Evolutionary conservation across 2,329 filamentous ascomycete genomes (phyloP).

Genomic region (Claviceps humidiphila): DNA sequence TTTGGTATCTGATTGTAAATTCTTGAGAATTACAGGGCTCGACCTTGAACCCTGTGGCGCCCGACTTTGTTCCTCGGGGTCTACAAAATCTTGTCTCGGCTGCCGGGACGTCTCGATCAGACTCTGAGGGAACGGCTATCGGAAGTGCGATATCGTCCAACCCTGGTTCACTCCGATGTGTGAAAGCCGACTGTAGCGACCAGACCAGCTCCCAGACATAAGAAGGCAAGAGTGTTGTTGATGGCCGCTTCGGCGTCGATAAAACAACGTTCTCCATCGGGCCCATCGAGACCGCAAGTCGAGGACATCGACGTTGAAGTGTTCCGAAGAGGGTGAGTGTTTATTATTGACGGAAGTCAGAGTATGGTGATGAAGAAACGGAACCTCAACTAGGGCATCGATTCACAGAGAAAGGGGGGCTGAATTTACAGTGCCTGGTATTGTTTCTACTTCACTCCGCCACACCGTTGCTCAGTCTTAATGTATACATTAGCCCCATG

Average conservation of each 20-base stretch:
- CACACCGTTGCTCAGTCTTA: no score
- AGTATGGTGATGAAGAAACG: no score
- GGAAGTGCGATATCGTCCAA: neutral
- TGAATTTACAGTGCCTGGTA: no score
- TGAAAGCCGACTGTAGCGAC: neutral
- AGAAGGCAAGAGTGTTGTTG: neutral
- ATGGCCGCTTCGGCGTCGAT: neutral
- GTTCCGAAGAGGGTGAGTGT: neutral
- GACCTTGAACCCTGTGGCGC: conserved; percentile 41
- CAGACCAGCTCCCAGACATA: no score
- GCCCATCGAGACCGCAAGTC: neutral
- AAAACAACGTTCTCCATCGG: neutral
- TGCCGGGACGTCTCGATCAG: neutral
- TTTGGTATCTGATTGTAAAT: conserved; percentile 24
- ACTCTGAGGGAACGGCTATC: neutral
- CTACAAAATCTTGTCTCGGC: neutral
- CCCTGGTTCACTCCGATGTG: neutral
- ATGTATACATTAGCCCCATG: no score
- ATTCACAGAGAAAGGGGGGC: no score
- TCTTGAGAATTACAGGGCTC: conserved; percentile 30
- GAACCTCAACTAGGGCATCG: no score
- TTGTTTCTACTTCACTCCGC: no score
- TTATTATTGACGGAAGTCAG: neutral
- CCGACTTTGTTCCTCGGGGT: conserved; percentile 36
- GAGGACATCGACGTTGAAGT: neutral